A percentile compares a stretch with the other conserved stretches of the same genome.
phyloP scores from a whole-genome alignment of 2,329 filamentous ascomycete genomes.

The Scytalidium lignicola region DNA sequence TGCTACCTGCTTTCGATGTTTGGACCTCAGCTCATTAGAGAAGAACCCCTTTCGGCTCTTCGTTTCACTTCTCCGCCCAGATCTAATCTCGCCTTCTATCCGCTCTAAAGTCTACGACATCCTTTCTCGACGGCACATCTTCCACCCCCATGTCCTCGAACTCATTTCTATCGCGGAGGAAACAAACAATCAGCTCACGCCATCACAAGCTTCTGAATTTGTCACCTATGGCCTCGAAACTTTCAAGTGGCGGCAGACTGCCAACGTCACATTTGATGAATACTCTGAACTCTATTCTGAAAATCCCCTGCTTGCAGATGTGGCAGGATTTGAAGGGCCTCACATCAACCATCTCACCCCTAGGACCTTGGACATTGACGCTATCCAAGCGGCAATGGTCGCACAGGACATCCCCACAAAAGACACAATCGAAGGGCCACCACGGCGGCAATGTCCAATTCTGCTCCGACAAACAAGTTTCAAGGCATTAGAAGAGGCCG shows the following conservation, averaged over 20 bases:
- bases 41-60: slow-evolving; percentile 42
- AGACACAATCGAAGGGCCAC: slow-evolving; percentile 46
- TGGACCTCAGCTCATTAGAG: slow-evolving; percentile 17
- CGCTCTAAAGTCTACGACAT: too few relatives aligned
- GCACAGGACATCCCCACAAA: slow-evolving; percentile 37
- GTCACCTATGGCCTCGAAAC: too few relatives aligned
- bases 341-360: slow-evolving; percentile 53
- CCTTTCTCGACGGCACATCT: too few relatives aligned
- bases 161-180: too few relatives aligned
- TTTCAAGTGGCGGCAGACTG: too few relatives aligned
- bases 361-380: slow-evolving; percentile 42
- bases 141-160: too few relatives aligned
- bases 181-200: too few relatives aligned
- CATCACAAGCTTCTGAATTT: too few relatives aligned
- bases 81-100: too few relatives aligned
- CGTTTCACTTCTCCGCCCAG: slow-evolving; percentile 34
- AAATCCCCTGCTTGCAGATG: slow-evolving; percentile 44
- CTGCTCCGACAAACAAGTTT: slow-evolving; percentile 51
- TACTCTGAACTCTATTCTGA: slow-evolving; percentile 37
- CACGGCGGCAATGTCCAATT: slow-evolving; percentile 36
- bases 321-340: slow-evolving; percentile 35
- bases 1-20: slow-evolving; percentile 46
- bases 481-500: slow-evolving; percentile 42
- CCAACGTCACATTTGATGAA: too few relatives aligned
- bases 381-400: slow-evolving; percentile 39